Evolutionary conservation across 2,329 filamentous ascomycete species (phyloP), one percentile per base, ranked within the genome.

Genomic region (Chrysoporthe austroafricana): DNA sequence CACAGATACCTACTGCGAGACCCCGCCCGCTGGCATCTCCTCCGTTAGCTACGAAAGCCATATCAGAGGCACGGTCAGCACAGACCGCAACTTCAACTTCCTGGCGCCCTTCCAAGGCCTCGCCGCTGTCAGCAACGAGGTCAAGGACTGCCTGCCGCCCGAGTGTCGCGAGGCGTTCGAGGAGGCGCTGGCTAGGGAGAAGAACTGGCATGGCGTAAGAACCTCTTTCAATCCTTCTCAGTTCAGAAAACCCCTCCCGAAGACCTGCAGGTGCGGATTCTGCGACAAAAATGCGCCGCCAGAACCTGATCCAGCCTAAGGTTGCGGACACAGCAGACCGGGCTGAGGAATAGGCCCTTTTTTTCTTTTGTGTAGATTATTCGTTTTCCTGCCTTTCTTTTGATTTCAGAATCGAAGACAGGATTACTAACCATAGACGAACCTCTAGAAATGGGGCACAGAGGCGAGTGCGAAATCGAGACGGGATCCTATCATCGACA

Each of bases 131-230:
- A 79, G 89, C 1, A 84, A 88, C 62, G 90, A 93, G 11, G 83
- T 93, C 70, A 82, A 86, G 67, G 85, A 87, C 42, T 83, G 91
- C 68, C 82, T 94, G 68, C 91, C 90, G 1, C 78, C 85, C 1
- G 89, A 92, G 70, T 96, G 93, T 77, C 86, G 91, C 48, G 80
- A 83, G 48, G 91, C 92, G 0, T 94, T 97, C 70, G 83, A 93
- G 62, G 82, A 86, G 64, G 90, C 92, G 3, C 81, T 89, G 63
- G 79, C 80, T 13, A 83, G 85, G 65, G 92, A 97, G 77, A 77
- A 80, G 69, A 79, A 85, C 64, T 98, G 94, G 92, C 92, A 92
- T 77, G 82, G 79, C 8, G 63, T 64, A 64, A 58, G 63, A 36
- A 46, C 32, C 16, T 56, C 18, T n/a, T 39, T 26, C 18, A 42